These are phyloP conservation scores for Fusarium tjaetaba DNA, from an alignment of 2,329 filamentous ascomycete genomes.

Conservation along the genomic window DNA sequence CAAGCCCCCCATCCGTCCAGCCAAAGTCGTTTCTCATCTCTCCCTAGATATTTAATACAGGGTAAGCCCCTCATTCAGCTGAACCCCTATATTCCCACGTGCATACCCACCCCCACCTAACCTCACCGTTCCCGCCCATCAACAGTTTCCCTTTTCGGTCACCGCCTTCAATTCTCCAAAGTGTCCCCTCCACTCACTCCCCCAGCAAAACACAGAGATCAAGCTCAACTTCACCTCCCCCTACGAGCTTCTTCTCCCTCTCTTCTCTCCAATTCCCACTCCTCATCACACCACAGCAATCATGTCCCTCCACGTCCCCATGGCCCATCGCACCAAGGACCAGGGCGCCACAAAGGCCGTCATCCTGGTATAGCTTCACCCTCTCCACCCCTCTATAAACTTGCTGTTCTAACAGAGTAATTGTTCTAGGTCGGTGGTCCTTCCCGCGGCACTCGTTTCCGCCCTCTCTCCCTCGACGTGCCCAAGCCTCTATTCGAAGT, in stretches of 20 bases:
- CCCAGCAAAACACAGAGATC: slow-evolving; percentile 5
- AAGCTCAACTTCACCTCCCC: slow-evolving; percentile 25
- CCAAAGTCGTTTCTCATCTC: background rate
- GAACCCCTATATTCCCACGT: slow-evolving; percentile 31
- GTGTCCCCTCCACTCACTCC: slow-evolving; percentile 31
- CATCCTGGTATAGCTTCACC: slow-evolving; percentile 74
- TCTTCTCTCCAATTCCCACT: background rate
- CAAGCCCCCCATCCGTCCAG: too few species aligned
- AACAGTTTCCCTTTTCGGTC: slow-evolving; percentile 33
- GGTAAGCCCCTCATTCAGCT: slow-evolving; percentile 20
- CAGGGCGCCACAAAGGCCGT: slow-evolving; percentile 86
- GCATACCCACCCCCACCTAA: slow-evolving; percentile 20
- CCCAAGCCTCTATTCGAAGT: slow-evolving; percentile 99
- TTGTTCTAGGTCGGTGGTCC: slow-evolving; percentile 84
- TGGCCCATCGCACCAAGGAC: slow-evolving; percentile 59
- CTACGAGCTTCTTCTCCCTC: slow-evolving; percentile 13
- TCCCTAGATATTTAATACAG: slow-evolving; percentile 6
- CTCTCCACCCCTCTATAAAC: background rate
- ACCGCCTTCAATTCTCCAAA: slow-evolving; percentile 38
- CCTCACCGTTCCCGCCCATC: slow-evolving; percentile 11
- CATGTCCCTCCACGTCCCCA: slow-evolving; percentile 68
- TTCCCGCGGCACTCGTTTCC: slow-evolving; percentile 93
- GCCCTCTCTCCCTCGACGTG: slow-evolving; percentile 92
- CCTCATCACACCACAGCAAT: slow-evolving; percentile 7
- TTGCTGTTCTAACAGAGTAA: slow-evolving; percentile 41